Evolutionary conservation across 768 basidiomycete species (phyloP).

Genomic region (Suillus luteus): DNA sequence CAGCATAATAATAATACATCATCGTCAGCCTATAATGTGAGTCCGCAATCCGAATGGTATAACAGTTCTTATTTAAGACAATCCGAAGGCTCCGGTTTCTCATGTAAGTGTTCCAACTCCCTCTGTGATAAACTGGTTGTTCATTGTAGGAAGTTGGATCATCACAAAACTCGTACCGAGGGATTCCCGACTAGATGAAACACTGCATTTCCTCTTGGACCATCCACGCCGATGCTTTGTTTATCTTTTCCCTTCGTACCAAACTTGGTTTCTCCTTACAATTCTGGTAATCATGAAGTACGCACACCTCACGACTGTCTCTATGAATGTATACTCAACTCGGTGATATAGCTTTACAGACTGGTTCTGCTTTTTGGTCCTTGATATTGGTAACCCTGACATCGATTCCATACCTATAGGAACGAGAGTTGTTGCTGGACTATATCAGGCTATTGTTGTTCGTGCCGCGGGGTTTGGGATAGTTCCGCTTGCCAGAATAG

Average conservation of each 20-base stretch:
- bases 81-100: constrained; percentile 67
- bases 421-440: constrained; percentile 67
- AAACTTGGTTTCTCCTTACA: constrained; percentile 87
- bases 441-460: constrained; percentile 80
- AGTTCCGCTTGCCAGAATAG: constrained; percentile 71
- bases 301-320: constrained; percentile 24
- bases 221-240: constrained; percentile 93
- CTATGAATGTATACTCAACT: not conserved
- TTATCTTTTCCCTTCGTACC: constrained; percentile 89
- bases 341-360: constrained; percentile 60
- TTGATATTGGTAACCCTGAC: constrained; percentile 79
- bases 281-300: constrained; percentile 73
- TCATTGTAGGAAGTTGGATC: constrained; percentile 59
- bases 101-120: constrained; percentile 57
- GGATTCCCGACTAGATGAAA: constrained; percentile 68
- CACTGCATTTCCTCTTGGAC: constrained; percentile 88
- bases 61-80: not conserved
- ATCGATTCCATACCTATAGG: constrained; percentile 72
- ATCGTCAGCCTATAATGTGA: constrained; percentile 78
- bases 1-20: not conserved
- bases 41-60: constrained; percentile 32
- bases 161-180: constrained; percentile 61
- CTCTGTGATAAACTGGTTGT: constrained; percentile 10
- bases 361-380: constrained; percentile 87
- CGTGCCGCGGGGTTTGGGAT: constrained; percentile 86